Percentiles rank a stretch among this genome's conserved stretches.
Evolutionary conservation across 331 rosid species (phyloP).

Genomic region (Quercus tomentella): DNA sequence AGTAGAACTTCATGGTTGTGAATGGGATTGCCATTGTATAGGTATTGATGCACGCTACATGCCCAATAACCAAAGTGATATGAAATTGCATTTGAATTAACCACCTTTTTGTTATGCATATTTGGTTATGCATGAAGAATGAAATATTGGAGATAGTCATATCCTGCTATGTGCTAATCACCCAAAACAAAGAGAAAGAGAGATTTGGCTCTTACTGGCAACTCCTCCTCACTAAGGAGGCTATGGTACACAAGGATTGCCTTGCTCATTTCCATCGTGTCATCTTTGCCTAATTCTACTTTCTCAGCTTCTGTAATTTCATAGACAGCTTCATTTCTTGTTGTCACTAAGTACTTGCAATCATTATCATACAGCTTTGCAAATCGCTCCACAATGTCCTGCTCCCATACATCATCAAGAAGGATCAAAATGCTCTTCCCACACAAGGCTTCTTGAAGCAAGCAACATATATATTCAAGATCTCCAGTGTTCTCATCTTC

Average conservation of each 20-base stretch:
- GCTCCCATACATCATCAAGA: slow-evolving; percentile 36
- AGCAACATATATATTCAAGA: slow-evolving; percentile 20
- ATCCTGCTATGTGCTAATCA: not conserved
- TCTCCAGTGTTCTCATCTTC: slow-evolving; percentile 18
- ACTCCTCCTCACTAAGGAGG: slow-evolving; percentile 27
- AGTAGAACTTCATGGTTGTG: too few relatives aligned
- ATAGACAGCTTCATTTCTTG: slow-evolving; percentile 32
- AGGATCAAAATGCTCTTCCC: slow-evolving; percentile 27
- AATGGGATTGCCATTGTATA: not conserved
- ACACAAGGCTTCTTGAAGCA: slow-evolving; percentile 30
- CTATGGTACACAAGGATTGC: slow-evolving; percentile 23
- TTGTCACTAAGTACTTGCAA: slow-evolving; percentile 28
- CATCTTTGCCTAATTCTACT: slow-evolving; percentile 26
- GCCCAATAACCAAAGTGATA: not conserved
- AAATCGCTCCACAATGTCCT: slow-evolving; percentile 27
- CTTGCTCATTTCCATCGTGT: slow-evolving; percentile 24
- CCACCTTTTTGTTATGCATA: not conserved
- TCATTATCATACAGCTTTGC: slow-evolving; percentile 23
- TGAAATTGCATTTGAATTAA: not conserved
- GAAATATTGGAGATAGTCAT: not conserved
- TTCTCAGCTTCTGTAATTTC: slow-evolving; percentile 35
- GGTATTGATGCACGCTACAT: not conserved
- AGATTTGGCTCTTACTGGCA: slow-evolving; percentile 12
- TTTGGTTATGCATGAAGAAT: not conserved
- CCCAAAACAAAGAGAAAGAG: not conserved